Conservation (phyloP, 495 filamentous ascomycete species). For the Penicillium odoratum region DNA sequence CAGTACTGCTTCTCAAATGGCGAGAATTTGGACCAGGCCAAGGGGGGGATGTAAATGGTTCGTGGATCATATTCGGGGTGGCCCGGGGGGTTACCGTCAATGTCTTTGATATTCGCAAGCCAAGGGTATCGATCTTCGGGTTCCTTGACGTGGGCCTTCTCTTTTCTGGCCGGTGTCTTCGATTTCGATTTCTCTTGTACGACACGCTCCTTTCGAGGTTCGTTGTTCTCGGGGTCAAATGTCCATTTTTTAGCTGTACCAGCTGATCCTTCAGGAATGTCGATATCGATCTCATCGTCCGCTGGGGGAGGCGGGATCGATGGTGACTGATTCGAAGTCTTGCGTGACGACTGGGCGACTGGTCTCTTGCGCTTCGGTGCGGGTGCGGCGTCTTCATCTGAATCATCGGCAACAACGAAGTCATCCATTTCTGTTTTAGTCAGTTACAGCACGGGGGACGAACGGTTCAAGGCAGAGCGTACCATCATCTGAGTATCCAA, state of each 20-base stretch:
- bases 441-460: conserved; percentile 10
- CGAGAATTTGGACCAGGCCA: conserved; percentile 75
- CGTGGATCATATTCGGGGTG: conserved; percentile 92
- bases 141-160: conserved; percentile 73
- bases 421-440: conserved; percentile 68
- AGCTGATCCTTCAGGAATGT: conserved; percentile 53
- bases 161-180: conserved; percentile 59
- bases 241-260: conserved; percentile 85
- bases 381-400: conserved; percentile 66
- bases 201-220: conserved; percentile 57
- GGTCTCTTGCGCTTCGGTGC: conserved; percentile 74
- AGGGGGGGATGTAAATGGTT: conserved; percentile 81
- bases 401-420: conserved; percentile 80
- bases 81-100: conserved; percentile 73
- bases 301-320: conserved; percentile 48
- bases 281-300: conserved; percentile 53
- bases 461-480: conserved; percentile 26
- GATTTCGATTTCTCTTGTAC: conserved; percentile 27
- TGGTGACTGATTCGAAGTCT: conserved; percentile 59
- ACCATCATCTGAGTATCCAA: conserved; percentile 59
- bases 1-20: conserved; percentile 98
- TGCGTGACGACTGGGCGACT: conserved; percentile 48
- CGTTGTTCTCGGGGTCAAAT: conserved; percentile 74
- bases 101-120: conserved; percentile 82
- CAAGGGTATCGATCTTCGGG: conserved; percentile 84